phyloP scores from a whole-genome alignment of 345 rosid genomes.

The Carallia brachiata region DNA sequence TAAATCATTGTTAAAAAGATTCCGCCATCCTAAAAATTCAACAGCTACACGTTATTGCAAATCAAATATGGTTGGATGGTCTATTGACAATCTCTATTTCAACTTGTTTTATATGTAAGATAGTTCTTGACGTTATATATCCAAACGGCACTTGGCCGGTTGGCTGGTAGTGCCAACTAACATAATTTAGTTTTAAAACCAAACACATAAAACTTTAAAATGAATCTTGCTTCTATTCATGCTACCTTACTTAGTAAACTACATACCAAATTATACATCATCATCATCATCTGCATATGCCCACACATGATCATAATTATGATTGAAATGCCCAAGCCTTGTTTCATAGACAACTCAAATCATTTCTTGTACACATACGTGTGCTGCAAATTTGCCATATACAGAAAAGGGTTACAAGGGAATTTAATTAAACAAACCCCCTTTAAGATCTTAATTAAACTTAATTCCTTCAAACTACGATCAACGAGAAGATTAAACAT shows the following conservation, averaged over 20 bases:
- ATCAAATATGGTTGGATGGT: conserved; percentile 8
- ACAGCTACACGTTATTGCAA: background rate
- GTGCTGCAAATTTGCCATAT: conserved; percentile 19
- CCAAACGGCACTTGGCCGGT: background rate
- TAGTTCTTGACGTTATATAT: conserved; percentile 5
- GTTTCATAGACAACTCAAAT: conserved; percentile 14
- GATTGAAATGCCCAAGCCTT: conserved; percentile 20
- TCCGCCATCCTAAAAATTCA: conserved; percentile 9
- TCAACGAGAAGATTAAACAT: conserved; percentile 37
- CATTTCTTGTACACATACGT: conserved; percentile 28
- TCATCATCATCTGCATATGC: too few relatives aligned
- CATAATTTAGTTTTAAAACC: too few relatives aligned
- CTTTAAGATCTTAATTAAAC: conserved; percentile 23
- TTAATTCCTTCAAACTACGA: background rate
- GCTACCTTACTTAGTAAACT: background rate
- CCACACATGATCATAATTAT: background rate
- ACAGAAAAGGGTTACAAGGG: conserved; percentile 26
- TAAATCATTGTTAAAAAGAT: conserved; percentile 4
- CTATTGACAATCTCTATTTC: conserved; percentile 2
- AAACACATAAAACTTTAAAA: background rate
- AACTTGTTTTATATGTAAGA: conserved; percentile 13
- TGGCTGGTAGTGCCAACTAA: too few relatives aligned
- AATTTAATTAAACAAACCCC: conserved; percentile 22
- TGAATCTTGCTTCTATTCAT: conserved; percentile 12
- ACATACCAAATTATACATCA: background rate